Percentiles rank a stretch among this genome's conserved stretches.
Conservation (phyloP, 139 green algal genomes). For the Astrephomene gubernaculifera region DNA sequence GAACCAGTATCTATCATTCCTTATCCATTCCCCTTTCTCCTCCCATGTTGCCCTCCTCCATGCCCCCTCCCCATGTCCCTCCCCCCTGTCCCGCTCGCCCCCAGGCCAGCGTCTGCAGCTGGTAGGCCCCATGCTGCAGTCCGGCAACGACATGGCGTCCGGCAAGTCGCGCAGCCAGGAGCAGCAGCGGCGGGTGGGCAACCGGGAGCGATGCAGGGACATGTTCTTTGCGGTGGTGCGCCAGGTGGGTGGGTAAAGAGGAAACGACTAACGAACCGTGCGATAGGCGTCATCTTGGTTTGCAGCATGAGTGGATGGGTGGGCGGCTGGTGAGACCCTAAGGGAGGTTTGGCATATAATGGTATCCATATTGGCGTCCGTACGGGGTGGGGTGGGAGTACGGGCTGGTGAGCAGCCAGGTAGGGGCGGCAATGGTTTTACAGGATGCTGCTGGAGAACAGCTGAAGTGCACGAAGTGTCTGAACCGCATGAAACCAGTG, state of each 20-base stretch:
- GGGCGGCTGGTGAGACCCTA: no score
- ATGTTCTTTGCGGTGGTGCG: conserved; percentile 64
- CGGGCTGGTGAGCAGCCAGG: no score
- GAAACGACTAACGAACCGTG: no score
- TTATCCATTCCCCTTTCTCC: not conserved
- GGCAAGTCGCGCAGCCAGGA: conserved; percentile 46
- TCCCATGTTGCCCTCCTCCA: not conserved
- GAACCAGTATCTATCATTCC: not conserved
- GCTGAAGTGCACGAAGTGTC: no score
- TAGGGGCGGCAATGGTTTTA: no score
- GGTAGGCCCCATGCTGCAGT: conserved; percentile 36
- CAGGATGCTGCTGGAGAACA: no score
- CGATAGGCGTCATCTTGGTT: no score
- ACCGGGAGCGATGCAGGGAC: conserved; percentile 73
- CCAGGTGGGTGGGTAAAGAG: conserved; percentile 14
- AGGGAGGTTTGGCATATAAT: no score
- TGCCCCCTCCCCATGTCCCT: not conserved
- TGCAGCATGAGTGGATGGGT: no score
- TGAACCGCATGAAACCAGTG: no score
- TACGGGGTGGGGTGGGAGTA: no score
- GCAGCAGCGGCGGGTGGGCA: conserved; percentile 65
- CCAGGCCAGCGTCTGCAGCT: conserved; percentile 32
- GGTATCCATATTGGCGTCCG: no score
- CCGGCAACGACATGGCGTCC: conserved; percentile 5
- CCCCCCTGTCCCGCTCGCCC: not conserved